Base-by-base conservation (phyloP, 164 flowering plant species). In the Euptelea pleiosperma region DNA sequence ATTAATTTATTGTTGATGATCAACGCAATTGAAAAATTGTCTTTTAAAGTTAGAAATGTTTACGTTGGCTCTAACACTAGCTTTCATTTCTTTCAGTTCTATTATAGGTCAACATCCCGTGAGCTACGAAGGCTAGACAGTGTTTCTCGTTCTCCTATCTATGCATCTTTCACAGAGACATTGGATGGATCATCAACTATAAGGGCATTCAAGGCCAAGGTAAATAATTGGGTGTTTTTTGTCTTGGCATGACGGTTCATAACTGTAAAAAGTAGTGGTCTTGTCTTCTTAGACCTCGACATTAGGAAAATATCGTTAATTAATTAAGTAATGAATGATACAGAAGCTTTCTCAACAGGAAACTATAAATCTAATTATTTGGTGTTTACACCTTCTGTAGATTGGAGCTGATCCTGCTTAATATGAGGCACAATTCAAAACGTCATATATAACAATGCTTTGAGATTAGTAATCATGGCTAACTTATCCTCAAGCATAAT, bases 61-160 rank as follows among this genome's bases (percentile, higher is more conserved):
- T 35, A 51, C 12, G 24, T 11, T 19, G 15, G 53, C n/a, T 19
- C 9, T 21, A 45, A 21, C 52, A 46, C 40, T 66, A 39, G 37
- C 11, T 22, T 19, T 29, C 26, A 25, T 55, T 49, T 64, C 14
- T 67, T 31, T 52, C 84, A 93, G 98, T 80, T 84, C 53, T 93
- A 86, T 66, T 93, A 93, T 73, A 86, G 97, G 67, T 77, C 90
- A 62, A 86, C 98, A 63, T 83, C 98, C 47, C 81, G 97, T 57
- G 98, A 93, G 65, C 41, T 93, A 57, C 75, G 96, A 64, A 84
- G 98, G 70, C 84, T 93, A 43, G 98, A 93, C 65, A 86, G 96
- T 73, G 92, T 90, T 74, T 77, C 97, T 61, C 90, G 97, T 10
- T 89, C 97, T 63, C 98, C 97, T 33, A 89, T 93, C n/a, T 93